Conservation (phyloP, 495 filamentous ascomycete genomes). For the Cercophora newfieldiana region DNA sequence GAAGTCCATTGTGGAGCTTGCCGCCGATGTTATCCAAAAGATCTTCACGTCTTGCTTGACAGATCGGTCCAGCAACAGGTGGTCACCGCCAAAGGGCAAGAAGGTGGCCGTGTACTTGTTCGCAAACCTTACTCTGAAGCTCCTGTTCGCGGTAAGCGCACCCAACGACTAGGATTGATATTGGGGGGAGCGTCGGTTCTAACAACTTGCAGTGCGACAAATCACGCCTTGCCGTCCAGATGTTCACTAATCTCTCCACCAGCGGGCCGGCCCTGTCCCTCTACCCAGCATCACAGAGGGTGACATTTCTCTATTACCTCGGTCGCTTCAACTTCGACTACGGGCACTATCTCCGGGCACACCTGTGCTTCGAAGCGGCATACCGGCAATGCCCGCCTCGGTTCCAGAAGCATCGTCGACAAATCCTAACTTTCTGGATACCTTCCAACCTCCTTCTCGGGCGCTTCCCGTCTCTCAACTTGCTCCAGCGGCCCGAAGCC, state of each 20-base stretch:
- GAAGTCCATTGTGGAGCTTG: conserved; percentile 78
- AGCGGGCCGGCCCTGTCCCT: conserved; percentile 73
- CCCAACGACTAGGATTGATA: no score
- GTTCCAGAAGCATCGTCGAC: conserved; percentile 68
- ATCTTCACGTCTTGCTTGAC: conserved; percentile 89
- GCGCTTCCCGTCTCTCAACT: conserved; percentile 68
- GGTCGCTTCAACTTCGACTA: conserved; percentile 85
- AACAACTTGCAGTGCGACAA: conserved; percentile 53
- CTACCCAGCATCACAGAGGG: conserved; percentile 84
- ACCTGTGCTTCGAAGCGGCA: conserved; percentile 70
- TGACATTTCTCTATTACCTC: conserved; percentile 93
- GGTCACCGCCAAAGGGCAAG: conserved; percentile 71
- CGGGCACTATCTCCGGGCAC: conserved; percentile 74
- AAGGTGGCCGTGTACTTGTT: conserved; percentile 85
- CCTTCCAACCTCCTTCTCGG: conserved; percentile 81
- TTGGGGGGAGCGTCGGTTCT: neutral
- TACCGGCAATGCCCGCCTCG: conserved; percentile 73
- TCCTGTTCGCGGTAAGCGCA: conserved; percentile 78
- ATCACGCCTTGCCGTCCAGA: conserved; percentile 69
- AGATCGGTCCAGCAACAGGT: conserved; percentile 66
- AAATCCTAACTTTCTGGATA: conserved; percentile 83
- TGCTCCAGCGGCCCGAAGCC: conserved; percentile 73
- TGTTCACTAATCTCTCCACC: conserved; percentile 85
- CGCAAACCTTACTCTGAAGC: conserved; percentile 86
- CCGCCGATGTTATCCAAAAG: conserved; percentile 82